Base-by-base conservation (phyloP, 352 stramenopile species). In the Phytophthora parvispora region DNA sequence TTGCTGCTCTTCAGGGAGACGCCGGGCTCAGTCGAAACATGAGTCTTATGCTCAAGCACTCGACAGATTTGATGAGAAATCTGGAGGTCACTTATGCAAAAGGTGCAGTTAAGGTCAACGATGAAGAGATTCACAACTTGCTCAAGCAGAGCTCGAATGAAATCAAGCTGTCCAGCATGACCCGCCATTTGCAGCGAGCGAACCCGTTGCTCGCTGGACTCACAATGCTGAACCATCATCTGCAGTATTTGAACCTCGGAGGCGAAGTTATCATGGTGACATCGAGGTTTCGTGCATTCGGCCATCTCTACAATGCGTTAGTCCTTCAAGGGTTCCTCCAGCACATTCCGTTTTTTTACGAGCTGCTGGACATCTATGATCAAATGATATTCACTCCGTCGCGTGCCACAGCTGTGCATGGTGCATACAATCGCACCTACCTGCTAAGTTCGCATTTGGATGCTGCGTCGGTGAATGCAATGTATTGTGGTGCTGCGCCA, bases 231-330 rank as follows among this genome's bases (percentile, higher is more conserved):
- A 63, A 72, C 27, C 45, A 74, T 25, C 62, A 79, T 42, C 73
- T 77, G 24, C 36, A 65, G 28, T 80, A 69, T 22, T 53, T 72
- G 16, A 42, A 71, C 9, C 15, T 81, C 2, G 60, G 40, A 20
- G 60, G 40, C 43, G 72, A 78, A 27, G 36, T 72, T 9, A 13
- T 76, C 13, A 42, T 72, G 43, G 60, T 58, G 47, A 72, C 72
- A n/a, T 67, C 64, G 10, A 62, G 64, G 1, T 67, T 80, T 32
- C 60, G 64, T 27, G 57, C 62, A 7, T 79, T 84, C n/a, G 58
- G 69, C 2, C 65, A 84, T 31, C 34, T 85, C 43, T 85, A 80
- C 54, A 60, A 67, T 29, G 77, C 67, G 16, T 61, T 85, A 1
- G 34, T 67, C 13, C 42, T 66, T n/a, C 61, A 67, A 59, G 15